These are phyloP conservation scores for Beauveria sp. DNA, from an alignment of 2,329 filamentous ascomycete genomes.

Conservation along the genomic window DNA sequence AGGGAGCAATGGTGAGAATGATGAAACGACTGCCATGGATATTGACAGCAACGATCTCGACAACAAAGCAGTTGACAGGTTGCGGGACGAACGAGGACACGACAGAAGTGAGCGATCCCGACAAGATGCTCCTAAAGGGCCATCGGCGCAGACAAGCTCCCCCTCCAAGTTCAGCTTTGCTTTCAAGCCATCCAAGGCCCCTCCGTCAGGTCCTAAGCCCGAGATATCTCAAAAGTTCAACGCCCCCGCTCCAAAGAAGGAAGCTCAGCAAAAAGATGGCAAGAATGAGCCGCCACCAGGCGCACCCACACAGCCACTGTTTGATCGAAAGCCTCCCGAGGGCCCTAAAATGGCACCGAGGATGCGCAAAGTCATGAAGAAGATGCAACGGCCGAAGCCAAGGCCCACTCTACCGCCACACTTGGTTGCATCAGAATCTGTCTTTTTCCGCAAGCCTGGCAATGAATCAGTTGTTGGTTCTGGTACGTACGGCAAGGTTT, in stretches of 20 bases:
- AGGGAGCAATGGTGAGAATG: constrained; percentile 22
- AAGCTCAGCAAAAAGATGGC: constrained; percentile 18
- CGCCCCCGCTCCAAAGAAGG: constrained; percentile 46
- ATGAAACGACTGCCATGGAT: constrained; percentile 55
- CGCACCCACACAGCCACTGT: constrained; percentile 46
- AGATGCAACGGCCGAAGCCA: constrained; percentile 62
- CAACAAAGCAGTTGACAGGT: not conserved
- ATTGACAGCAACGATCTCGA: constrained; percentile 54
- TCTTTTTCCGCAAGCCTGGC: constrained; percentile 92
- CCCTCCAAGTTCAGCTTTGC: constrained; percentile 80
- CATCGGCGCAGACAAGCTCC: constrained; percentile 39
- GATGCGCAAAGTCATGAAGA: constrained; percentile 58
- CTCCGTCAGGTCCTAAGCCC: constrained; percentile 50
- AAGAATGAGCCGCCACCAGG: constrained; percentile 42
- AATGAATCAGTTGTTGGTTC: constrained; percentile 95
- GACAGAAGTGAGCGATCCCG: constrained; percentile 4
- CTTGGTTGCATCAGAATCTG: constrained; percentile 71
- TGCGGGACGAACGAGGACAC: constrained; percentile 13
- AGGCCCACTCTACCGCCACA: constrained; percentile 65
- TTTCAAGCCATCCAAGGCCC: constrained; percentile 65
- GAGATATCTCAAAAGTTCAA: constrained; percentile 65
- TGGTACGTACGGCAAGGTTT: constrained; percentile 92
- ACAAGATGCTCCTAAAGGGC: constrained; percentile 26
- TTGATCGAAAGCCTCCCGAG: constrained; percentile 24
- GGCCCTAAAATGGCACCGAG: constrained; percentile 35